These are phyloP conservation scores for Ceratobasidium sp. DNA, from an alignment of 1,284 basidiomycete species.

Conservation along the genomic window DNA sequence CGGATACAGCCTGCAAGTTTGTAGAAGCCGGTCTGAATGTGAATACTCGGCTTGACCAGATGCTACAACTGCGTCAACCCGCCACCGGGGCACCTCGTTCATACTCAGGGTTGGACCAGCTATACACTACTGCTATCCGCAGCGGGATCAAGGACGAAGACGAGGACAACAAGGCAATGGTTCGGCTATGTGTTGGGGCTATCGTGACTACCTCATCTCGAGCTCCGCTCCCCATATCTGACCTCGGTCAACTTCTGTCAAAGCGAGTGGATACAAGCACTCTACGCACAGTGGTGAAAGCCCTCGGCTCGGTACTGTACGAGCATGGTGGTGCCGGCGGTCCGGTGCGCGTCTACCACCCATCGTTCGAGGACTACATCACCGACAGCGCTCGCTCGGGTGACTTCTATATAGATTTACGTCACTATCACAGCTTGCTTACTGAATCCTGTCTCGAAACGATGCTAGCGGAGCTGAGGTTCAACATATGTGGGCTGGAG, in stretches of 20 bases:
- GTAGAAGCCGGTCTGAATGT: background rate
- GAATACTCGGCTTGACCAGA: background rate
- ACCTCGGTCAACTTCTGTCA: background rate
- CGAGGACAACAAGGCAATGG: background rate
- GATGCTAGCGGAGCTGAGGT: conserved; percentile 6
- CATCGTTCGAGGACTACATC: conserved; percentile 31
- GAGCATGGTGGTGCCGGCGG: conserved; percentile 9
- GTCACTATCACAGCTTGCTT: background rate
- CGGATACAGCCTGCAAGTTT: conserved; percentile 9
- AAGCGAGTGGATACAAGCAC: background rate
- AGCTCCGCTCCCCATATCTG: background rate
- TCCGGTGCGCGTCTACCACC: conserved; percentile 36
- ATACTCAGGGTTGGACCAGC: background rate
- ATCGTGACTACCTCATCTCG: background rate
- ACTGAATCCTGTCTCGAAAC: conserved; percentile 2
- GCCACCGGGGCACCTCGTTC: background rate
- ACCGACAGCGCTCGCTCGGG: conserved; percentile 14
- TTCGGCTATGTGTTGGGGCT: background rate
- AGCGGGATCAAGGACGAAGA: background rate
- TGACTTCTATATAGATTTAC: background rate
- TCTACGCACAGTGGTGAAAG: background rate
- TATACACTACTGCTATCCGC: background rate
- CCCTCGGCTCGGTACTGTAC: conserved; percentile 29
- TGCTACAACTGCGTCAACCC: background rate
- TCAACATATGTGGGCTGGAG: conserved; percentile 20